Base-by-base conservation (phyloP, 352 stramenopile genomes). In the Phytophthora kernoviae region DNA sequence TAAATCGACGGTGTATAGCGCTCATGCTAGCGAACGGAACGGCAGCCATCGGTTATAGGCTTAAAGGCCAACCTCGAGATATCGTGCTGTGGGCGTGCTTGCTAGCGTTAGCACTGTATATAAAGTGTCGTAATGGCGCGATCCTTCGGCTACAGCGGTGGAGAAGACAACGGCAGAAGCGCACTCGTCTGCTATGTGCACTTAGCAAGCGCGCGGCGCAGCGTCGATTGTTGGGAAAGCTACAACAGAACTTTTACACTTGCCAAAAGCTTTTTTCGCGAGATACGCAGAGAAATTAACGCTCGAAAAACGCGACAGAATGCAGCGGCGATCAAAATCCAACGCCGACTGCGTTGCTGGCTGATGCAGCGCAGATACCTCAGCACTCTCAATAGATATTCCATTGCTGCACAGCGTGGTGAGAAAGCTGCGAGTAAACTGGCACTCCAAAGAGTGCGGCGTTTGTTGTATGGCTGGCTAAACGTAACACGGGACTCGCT, bases 51-150 rank as follows among this genome's bases (percentile, higher is more conserved):
- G 59, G 68, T 8, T 50, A 58, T 24, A 54, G 50, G 4, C 53
- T 85, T 39, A 79, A 75, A 41, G 58, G 47, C 0, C 69, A 81
- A n/a, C 50, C 79, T 3, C 54, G 47, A 18, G 44, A 58, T 5
- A 81, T 84, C 24, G 70, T 87, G 14, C 24, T 84, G 15, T 82
- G 73, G 9, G 68, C 87, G 17, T 88, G 75, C 50, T 79, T 90
- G 62, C 44, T 90, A 7, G 54, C 81, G 0, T 47, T 91, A 14
- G 77, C 65, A 22, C 56, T 54, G 41, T 73, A 71, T 26, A 66
- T 72, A 18, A 53, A 44, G 10, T 69, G 72, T 15, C 62, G 70
- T 9, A 30, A 44, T 11, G 41, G 54, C 18, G 55, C 67, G 0
- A 41, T 53, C 2, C 18, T 44, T 11, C 60, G 50, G 22, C 55